Base-by-base conservation (phyloP, 2,329 filamentous ascomycete genomes). In the Pseudogymnoascus sp. region DNA sequence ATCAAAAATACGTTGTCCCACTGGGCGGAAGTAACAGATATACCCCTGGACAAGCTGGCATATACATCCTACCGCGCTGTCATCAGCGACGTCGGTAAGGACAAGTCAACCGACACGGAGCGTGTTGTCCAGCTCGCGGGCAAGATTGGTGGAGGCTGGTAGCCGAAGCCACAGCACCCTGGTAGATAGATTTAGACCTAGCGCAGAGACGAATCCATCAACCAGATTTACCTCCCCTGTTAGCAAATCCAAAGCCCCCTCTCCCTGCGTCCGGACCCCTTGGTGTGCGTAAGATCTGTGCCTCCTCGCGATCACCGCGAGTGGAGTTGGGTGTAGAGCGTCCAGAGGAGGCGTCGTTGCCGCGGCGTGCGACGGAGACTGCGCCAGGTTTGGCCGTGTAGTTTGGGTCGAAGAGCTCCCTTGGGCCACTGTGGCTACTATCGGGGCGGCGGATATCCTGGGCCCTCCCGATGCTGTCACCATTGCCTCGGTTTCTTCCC, bases 121-220 rank as follows among this genome's bases (percentile, higher is more conserved):
- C 84, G 87, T 63, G 92, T 96, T 40, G 88, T 92, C 63, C 91
- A 94, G 71, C 80, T 99, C 70, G 93, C 93, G 54, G 87, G 91
- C 61, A 94, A 92, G 74, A 89, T 92, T 68, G 94, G 92, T 60
- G 94, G 94, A 60, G 94, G 94, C 24, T 99, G 94, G 94, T 97
- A 81, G 33, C 36, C 57, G 57, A 26, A 15, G 17, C 33, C 63
- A 11, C 24, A 13, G 60, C 40, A 60, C 29, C 31, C 60, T n/a
- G 60, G 26, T 21, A 17, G 36, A 59, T 59, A 59, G 36, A 59
- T 59, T 37, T 31, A 62, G 59, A 62, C 59, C 62, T 69, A 70
- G 66, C 66, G 67, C 64, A 69, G 67, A 73, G 65, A 68, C 66
- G 66, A 61, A 62, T 67, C 47, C 41, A 60, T 80, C 76, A 81